Evolutionary conservation across 345 rosid genomes (phyloP), one percentile per base, ranked within the genome.

Genomic region (Microthlaspi erraticum): DNA sequence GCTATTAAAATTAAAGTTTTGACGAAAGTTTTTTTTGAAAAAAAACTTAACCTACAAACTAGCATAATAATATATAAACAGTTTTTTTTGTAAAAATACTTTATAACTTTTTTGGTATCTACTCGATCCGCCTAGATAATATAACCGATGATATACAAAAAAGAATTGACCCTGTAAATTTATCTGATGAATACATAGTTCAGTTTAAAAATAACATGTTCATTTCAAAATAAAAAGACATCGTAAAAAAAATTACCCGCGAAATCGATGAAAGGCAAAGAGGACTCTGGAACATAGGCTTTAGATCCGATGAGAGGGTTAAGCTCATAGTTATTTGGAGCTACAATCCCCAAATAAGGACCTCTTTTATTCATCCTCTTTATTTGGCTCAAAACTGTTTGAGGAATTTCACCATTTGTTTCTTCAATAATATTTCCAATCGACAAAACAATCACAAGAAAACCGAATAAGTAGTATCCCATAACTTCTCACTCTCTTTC

Each of bases 321-420:
- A 85, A 89, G 84, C 81, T 91, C 97, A 77, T 65, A 91, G 53
- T 81, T 55, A 64, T 89, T 91, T 41, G 97, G 96, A 43, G 86
- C 86, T 8, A 91, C 70, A 29, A 91, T 80, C 6, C 96, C 97
- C 12, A 88, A 77, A 42, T 70, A 85, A 10, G 87, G 88, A 45
- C 93, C 93, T n/a, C n/a, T n/a, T n/a, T n/a, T n/a, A n/a, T n/a
- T n/a, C n/a, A n/a, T n/a, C n/a, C n/a, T n/a, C n/a, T n/a, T n/a
- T n/a, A n/a, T n/a, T n/a, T n/a, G n/a, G n/a, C n/a, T n/a, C n/a
- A n/a, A n/a, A n/a, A n/a, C n/a, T n/a, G n/a, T n/a, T n/a, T n/a
- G n/a, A n/a, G n/a, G n/a, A n/a, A n/a, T n/a, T n/a, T n/a, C n/a
- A n/a, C n/a, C n/a, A n/a, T n/a, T n/a, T n/a, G n/a, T n/a, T n/a